phyloP scores from a whole-genome alignment of 495 filamentous ascomycete genomes.

The Corynascus novoguineensis region DNA sequence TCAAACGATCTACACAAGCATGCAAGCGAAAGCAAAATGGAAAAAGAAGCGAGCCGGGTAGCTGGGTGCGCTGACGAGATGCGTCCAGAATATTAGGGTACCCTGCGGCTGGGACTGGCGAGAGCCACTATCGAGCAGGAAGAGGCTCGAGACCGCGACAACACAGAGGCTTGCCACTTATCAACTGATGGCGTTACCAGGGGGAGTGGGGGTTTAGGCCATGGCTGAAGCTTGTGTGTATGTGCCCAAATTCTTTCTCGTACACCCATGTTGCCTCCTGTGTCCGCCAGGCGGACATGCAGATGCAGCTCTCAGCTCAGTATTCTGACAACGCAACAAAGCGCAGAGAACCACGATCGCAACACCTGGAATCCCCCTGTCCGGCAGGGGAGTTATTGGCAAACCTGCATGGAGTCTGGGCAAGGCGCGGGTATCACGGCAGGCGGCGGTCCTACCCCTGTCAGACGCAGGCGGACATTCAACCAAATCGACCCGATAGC shows the following conservation, averaged over 20 bases:
- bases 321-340: slow-evolving; percentile 1
- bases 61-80: slow-evolving; percentile 1
- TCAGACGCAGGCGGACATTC: neutral
- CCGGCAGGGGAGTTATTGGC: neutral
- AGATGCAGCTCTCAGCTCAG: neutral
- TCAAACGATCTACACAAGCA: neutral
- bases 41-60: neutral
- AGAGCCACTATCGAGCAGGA: neutral
- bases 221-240: neutral
- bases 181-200: neutral
- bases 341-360: neutral
- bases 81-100: neutral
- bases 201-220: neutral
- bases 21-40: neutral
- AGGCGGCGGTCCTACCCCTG: neutral
- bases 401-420: neutral
- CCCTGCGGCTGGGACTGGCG: neutral
- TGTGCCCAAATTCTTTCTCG: neutral
- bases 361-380: neutral
- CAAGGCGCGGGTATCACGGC: neutral
- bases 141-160: slow-evolving; percentile 5
- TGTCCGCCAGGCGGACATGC: neutral
- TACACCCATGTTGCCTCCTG: neutral
- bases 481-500: neutral
- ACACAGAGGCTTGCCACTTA: neutral